phyloP scores from a whole-genome alignment of 176 grass and related monocot species.

The Oropetium thomaeum region DNA sequence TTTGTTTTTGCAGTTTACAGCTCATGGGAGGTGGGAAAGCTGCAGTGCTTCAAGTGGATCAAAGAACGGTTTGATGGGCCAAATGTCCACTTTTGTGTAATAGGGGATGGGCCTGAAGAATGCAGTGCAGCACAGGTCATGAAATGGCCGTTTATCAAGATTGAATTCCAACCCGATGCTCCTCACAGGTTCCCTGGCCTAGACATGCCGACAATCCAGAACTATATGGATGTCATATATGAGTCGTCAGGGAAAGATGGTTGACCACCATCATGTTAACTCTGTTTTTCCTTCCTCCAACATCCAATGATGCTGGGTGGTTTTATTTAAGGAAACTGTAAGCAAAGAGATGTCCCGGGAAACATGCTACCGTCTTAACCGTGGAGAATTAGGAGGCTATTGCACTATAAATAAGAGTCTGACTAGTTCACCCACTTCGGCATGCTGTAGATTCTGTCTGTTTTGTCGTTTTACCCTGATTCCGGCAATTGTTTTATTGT shows the following conservation, averaged over 20 bases:
- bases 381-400: slow-evolving; percentile 18
- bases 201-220: slow-evolving; percentile 47
- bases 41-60: slow-evolving; percentile 97
- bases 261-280: not conserved
- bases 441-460: too few relatives aligned
- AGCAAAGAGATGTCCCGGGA: slow-evolving; percentile 22
- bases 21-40: slow-evolving; percentile 89
- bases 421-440: not conserved
- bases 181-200: slow-evolving; percentile 75
- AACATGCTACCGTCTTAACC: not conserved
- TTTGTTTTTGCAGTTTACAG: slow-evolving; percentile 86
- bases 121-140: slow-evolving; percentile 63
- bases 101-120: slow-evolving; percentile 81
- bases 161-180: slow-evolving; percentile 57
- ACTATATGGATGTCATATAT: slow-evolving; percentile 61
- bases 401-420: slow-evolving; percentile 33
- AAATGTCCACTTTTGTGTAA: slow-evolving; percentile 70
- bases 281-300: not conserved
- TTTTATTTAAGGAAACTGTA: slow-evolving; percentile 11
- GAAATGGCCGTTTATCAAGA: slow-evolving; percentile 86
- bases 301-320: not conserved
- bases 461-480: not conserved
- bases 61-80: slow-evolving; percentile 66
- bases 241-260: slow-evolving; percentile 47
- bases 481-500: not conserved